Percentiles rank a stretch among this genome's conserved stretches.
Conservation (phyloP, 2,329 filamentous ascomycete species). For the Chrysosporium queenslandicum region DNA sequence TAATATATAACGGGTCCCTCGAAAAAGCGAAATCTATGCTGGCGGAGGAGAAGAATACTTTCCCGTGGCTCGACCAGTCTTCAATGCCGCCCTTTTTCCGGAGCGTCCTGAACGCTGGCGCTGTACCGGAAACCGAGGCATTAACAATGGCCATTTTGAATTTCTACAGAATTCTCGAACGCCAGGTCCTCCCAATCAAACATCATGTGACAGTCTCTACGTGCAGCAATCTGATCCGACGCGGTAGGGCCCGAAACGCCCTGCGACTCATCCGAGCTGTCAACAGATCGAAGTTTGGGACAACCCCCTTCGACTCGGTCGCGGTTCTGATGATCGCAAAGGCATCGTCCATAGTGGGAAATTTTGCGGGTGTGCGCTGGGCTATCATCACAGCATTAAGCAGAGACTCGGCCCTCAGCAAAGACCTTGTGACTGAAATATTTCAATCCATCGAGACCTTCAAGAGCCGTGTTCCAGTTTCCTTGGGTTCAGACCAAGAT, state of each 20-base stretch:
- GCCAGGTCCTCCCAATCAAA: constrained; percentile 27
- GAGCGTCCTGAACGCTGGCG: constrained; percentile 23
- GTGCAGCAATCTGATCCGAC: constrained; percentile 24
- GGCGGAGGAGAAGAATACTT: constrained; percentile 24
- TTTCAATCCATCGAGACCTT: constrained; percentile 19
- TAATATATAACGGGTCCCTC: constrained; percentile 26
- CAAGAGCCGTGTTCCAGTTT: neutral
- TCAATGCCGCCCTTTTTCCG: constrained; percentile 31
- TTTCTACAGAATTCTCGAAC: constrained; percentile 31
- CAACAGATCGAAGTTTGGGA: constrained; percentile 31
- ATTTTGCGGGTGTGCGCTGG: constrained; percentile 33
- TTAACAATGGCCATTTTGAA: constrained; percentile 31
- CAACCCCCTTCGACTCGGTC: constrained; percentile 28
- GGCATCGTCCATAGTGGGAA: constrained; percentile 24
- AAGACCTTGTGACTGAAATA: constrained; percentile 29
- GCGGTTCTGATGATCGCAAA: constrained; percentile 33
- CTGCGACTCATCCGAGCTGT: constrained; percentile 28
- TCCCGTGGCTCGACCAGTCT: constrained; percentile 19
- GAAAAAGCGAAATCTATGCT: constrained; percentile 28
- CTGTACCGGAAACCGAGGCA: constrained; percentile 20
- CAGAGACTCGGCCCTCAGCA: constrained; percentile 25
- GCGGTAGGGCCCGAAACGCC: constrained; percentile 22
- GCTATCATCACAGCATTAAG: constrained; percentile 32
- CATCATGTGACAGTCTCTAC: constrained; percentile 28
- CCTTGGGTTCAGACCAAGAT: neutral